phyloP scores from a whole-genome alignment of 1,284 basidiomycete species.

The Microbotryomycetes sp. region DNA sequence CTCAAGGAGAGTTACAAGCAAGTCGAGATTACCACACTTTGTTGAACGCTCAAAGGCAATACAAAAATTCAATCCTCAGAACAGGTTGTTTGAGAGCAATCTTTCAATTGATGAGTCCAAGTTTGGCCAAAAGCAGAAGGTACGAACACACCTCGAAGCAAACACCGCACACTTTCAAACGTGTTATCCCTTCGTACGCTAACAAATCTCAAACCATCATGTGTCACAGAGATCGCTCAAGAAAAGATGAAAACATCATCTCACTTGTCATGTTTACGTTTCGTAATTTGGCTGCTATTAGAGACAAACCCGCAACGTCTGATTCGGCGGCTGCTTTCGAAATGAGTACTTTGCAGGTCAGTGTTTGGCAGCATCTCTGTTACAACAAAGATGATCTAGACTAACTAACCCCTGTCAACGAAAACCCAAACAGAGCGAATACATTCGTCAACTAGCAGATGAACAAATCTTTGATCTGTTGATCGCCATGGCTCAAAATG shows the following conservation, averaged over 20 bases:
- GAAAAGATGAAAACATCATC: constrained; percentile 76
- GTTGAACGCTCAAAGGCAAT: constrained; percentile 68
- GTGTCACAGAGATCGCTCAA: constrained; percentile 53
- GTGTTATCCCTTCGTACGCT: no score
- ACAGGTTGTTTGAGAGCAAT: constrained; percentile 40
- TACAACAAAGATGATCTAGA: neutral
- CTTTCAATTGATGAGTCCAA: constrained; percentile 42
- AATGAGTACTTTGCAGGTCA: constrained; percentile 61
- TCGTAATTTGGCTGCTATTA: constrained; percentile 83
- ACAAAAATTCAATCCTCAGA: constrained; percentile 57
- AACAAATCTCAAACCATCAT: neutral
- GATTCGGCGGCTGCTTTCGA: constrained; percentile 67
- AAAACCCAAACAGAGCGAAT: constrained; percentile 48
- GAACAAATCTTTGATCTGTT: constrained; percentile 70
- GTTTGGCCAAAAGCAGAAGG: constrained; percentile 42
- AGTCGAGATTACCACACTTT: constrained; percentile 81
- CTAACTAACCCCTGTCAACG: neutral
- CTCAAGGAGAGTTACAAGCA: constrained; percentile 50
- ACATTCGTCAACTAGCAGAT: constrained; percentile 64
- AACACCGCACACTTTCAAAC: neutral
- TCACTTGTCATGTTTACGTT: constrained; percentile 82
- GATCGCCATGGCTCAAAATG: constrained; percentile 71
- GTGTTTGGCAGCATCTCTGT: constrained; percentile 2
- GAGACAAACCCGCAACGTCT: constrained; percentile 63
- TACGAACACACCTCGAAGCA: constrained; percentile 41